Evolutionary conservation across 768 basidiomycete genomes (phyloP).

Genomic region (Scleroderma citrinum): DNA sequence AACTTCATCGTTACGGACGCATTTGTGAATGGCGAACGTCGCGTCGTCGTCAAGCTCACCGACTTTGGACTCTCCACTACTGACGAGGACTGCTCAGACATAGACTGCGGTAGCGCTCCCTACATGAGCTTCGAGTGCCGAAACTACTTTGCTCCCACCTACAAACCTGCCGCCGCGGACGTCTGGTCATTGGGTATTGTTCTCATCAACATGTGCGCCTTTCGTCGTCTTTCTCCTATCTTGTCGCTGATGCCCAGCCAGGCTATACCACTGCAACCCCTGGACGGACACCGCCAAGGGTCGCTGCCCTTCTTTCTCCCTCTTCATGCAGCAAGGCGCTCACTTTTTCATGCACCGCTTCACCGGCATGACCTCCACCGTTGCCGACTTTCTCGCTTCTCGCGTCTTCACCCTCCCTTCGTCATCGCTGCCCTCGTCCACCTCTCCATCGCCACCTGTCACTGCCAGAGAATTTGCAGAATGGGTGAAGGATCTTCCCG

Average conservation of each 20-base stretch:
- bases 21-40: constrained; percentile 62
- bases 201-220: constrained; percentile 87
- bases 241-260: constrained; percentile 22
- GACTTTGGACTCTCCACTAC: constrained; percentile 95
- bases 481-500: constrained; percentile 82
- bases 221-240: neutral
- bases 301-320: constrained; percentile 74
- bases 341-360: constrained; percentile 88
- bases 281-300: constrained; percentile 93
- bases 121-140: constrained; percentile 99
- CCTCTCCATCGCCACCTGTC: constrained; percentile 33
- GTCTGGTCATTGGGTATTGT: constrained; percentile 99
- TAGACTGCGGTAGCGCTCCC: constrained; percentile 97
- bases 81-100: constrained; percentile 84
- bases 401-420: constrained; percentile 78
- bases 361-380: constrained; percentile 78
- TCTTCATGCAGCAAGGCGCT: constrained; percentile 72
- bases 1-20: constrained; percentile 95
- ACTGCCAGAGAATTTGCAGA: constrained; percentile 78
- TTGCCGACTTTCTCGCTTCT: constrained; percentile 82
- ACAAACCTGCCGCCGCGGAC: constrained; percentile 91
- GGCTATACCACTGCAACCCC: constrained; percentile 97
- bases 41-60: constrained; percentile 92
- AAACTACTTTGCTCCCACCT: constrained; percentile 93
- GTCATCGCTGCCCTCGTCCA: constrained; percentile 10